These are phyloP conservation scores for Solanum appendiculatum DNA, from an alignment of 257 asterid genomes.

Conservation along the genomic window DNA sequence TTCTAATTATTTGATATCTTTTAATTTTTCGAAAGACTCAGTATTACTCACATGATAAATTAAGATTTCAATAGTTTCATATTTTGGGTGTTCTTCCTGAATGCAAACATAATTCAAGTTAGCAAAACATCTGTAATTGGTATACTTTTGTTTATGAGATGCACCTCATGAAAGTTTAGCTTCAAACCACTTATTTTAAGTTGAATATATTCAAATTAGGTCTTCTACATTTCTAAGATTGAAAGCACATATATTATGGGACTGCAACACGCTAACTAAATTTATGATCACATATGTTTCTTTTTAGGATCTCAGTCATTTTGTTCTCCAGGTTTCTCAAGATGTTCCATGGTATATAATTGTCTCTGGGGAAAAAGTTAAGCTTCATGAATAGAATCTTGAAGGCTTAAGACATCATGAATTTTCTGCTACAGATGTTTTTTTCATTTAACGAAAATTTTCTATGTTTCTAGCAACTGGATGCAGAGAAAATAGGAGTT, in stretches of 20 bases:
- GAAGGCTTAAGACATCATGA: conserved; percentile 85
- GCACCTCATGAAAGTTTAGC: not conserved
- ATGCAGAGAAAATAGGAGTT: too few species aligned
- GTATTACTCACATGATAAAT: not conserved
- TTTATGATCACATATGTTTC: not conserved
- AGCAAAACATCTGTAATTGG: not conserved
- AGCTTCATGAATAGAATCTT: conserved; percentile 69
- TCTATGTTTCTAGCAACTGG: too few species aligned
- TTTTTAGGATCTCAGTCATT: not conserved
- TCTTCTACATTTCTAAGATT: not conserved
- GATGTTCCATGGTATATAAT: conserved; percentile 88
- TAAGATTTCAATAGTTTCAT: not conserved
- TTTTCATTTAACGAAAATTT: not conserved
- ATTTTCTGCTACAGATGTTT: conserved; percentile 60
- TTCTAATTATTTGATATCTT: not conserved
- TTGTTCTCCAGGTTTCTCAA: conserved; percentile 52
- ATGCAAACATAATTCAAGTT: not conserved
- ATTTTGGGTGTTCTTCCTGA: not conserved
- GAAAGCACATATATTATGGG: not conserved
- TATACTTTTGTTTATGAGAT: not conserved
- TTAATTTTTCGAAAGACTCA: not conserved
- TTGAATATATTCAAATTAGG: not conserved
- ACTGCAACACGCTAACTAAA: not conserved
- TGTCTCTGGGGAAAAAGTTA: conserved; percentile 96
- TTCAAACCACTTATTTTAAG: not conserved